phyloP scores from a whole-genome alignment of 2,329 filamentous ascomycete species.

The Geosmithia morbida region DNA sequence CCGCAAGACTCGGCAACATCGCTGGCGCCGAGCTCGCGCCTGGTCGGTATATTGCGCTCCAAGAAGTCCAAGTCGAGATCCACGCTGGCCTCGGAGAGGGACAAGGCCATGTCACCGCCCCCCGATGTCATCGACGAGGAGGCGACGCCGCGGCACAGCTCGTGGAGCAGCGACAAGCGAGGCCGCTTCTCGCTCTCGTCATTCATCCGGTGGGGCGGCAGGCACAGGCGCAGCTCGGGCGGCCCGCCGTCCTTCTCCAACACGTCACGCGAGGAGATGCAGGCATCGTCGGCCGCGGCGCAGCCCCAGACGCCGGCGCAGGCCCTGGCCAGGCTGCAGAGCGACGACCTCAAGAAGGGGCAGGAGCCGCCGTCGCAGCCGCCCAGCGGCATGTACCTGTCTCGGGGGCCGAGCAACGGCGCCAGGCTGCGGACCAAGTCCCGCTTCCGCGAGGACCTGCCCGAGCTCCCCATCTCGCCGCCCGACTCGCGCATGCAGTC shows the following conservation, averaged over 20 bases:
- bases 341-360: constrained; percentile 11
- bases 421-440: constrained; percentile 70
- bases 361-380: not conserved
- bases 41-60: constrained; percentile 26
- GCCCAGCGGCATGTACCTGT: constrained; percentile 10
- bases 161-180: constrained; percentile 34
- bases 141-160: constrained; percentile 36
- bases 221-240: constrained; percentile 38
- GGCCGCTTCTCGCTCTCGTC: constrained; percentile 48
- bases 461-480: constrained; percentile 74
- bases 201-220: constrained; percentile 57
- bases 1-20: constrained; percentile 5
- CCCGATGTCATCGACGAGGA: constrained; percentile 28
- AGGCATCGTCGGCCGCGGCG: constrained; percentile 13
- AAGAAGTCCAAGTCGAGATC: constrained; percentile 36
- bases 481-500: constrained; percentile 71
- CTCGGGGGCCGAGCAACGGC: constrained; percentile 20
- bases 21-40: constrained; percentile 10
- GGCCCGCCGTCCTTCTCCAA: constrained; percentile 76
- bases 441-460: constrained; percentile 83
- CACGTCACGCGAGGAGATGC: constrained; percentile 78
- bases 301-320: constrained; percentile 11
- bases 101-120: constrained; percentile 19
- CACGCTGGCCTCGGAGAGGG: constrained; percentile 25
- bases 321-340: constrained; percentile 18